phyloP scores from a whole-genome alignment of 345 rosid genomes.

The Brassica juncea region DNA sequence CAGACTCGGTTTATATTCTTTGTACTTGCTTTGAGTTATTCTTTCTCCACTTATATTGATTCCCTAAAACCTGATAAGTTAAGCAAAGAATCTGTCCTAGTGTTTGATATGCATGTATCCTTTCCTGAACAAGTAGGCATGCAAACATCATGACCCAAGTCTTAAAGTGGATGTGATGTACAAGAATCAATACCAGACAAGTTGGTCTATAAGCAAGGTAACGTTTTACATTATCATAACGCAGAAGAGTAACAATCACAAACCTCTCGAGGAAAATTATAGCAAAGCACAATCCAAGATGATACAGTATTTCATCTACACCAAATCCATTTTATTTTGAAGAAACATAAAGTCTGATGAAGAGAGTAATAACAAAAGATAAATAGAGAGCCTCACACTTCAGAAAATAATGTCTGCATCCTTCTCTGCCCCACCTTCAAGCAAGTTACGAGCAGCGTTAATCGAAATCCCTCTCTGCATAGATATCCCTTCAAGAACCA shows the following conservation, averaged over 20 bases:
- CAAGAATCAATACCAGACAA: conserved; percentile 5
- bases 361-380: conserved; percentile 28
- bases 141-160: conserved; percentile 9
- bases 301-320: conserved; percentile 41
- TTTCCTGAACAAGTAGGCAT: conserved; percentile 10
- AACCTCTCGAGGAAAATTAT: too few relatives aligned
- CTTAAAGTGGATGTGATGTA: conserved; percentile 9
- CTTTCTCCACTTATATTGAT: conserved; percentile 39
- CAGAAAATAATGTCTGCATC: conserved; percentile 85
- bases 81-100: conserved; percentile 40
- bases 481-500: conserved; percentile 66
- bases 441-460: conserved; percentile 59
- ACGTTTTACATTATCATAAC: conserved; percentile 9
- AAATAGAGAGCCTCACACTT: conserved; percentile 33
- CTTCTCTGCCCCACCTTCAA: conserved; percentile 57
- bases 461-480: conserved; percentile 72
- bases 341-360: conserved; percentile 13
- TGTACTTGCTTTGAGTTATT: conserved; percentile 31
- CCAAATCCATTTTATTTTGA: conserved; percentile 29
- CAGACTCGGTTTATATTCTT: conserved; percentile 2
- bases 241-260: too few relatives aligned
- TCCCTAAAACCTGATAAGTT: conserved; percentile 7
- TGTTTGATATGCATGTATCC: conserved; percentile 1
- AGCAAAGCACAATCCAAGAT: conserved; percentile 37
- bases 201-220: neutral